Conservation (phyloP, 2,329 filamentous ascomycete species). For the Diaporthe sp. region DNA sequence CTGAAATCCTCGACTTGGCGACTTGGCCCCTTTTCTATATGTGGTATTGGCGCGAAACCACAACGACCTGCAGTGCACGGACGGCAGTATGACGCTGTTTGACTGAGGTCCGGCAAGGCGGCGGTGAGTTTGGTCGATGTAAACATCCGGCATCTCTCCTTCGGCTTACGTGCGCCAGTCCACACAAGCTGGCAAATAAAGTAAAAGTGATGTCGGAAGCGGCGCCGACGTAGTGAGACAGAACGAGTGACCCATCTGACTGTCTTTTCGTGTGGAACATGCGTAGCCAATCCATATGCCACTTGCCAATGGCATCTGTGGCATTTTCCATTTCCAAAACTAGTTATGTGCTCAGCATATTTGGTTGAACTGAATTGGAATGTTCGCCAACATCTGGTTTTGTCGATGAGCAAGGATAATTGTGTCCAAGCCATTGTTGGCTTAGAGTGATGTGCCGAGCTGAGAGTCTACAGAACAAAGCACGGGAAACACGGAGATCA, state of each 20-base stretch:
- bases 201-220: too few species aligned
- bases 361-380: neutral
- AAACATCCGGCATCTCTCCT: too few species aligned
- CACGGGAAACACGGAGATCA: neutral
- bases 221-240: too few species aligned
- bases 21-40: neutral
- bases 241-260: too few species aligned
- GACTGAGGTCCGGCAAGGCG: neutral
- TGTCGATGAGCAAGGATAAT: neutral
- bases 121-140: neutral
- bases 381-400: neutral
- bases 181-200: too few species aligned
- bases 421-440: neutral
- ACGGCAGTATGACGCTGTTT: neutral
- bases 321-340: too few species aligned
- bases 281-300: too few species aligned
- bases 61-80: neutral
- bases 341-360: neutral
- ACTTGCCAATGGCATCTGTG: neutral
- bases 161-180: neutral
- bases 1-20: neutral
- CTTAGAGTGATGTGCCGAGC: neutral
- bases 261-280: too few species aligned
- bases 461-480: neutral
- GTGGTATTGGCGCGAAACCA: neutral